These are phyloP conservation scores for Agastache rugosa DNA, from an alignment of 257 asterid species.

Conservation along the genomic window DNA sequence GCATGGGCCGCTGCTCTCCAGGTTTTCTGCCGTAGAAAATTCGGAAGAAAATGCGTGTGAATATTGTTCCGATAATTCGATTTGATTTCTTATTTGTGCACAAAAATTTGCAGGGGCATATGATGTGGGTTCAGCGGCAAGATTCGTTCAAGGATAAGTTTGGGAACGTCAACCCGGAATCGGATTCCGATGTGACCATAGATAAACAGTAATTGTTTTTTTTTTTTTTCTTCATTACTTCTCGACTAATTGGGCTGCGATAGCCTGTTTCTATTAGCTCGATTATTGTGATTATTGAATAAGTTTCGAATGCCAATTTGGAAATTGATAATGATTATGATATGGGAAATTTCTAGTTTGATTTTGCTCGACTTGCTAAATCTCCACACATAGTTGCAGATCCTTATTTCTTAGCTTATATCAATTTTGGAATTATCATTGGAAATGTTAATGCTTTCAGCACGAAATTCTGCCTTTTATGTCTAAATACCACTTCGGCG, in stretches of 20 bases:
- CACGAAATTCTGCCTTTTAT: background rate
- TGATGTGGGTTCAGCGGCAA: conserved; percentile 91
- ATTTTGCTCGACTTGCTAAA: background rate
- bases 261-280: conserved; percentile 7
- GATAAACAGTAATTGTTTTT: conserved; percentile 33
- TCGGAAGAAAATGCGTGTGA: background rate
- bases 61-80: background rate
- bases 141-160: conserved; percentile 84
- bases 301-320: conserved; percentile 7
- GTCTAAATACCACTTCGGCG: no score
- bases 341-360: background rate
- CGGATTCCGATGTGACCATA: conserved; percentile 34
- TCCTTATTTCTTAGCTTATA: background rate
- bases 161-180: conserved; percentile 47
- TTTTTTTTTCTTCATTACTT: background rate
- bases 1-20: conserved; percentile 91
- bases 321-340: conserved; percentile 16
- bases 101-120: conserved; percentile 64
- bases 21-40: conserved; percentile 45
- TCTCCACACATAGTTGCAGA: background rate
- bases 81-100: background rate
- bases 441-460: background rate
- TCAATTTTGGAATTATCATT: background rate
- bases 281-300: background rate
- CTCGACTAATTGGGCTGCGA: background rate